Evolutionary conservation across 1,284 basidiomycete species (phyloP).

Genomic region (Boletellus dicymbophilus): DNA sequence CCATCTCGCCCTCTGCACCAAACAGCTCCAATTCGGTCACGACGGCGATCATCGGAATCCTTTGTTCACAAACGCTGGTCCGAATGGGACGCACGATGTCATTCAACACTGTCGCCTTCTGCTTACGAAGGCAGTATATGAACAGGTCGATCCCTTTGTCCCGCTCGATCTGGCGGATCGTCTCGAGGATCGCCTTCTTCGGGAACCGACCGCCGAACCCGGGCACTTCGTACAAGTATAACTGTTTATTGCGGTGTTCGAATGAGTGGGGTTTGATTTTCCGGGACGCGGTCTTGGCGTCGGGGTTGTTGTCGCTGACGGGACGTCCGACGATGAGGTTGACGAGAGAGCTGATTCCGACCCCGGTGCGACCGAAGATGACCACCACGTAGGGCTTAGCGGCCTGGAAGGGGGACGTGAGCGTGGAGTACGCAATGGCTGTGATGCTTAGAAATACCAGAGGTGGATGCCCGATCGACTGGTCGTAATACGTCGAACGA

Average conservation of each 20-base stretch:
- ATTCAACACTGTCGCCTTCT: constrained; percentile 19
- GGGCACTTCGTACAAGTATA: constrained; percentile 23
- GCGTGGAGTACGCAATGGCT: no score
- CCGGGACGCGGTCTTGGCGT: constrained; percentile 2
- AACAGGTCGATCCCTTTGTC: constrained; percentile 20
- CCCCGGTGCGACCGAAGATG: constrained; percentile 27
- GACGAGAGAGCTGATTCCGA: constrained; percentile 27
- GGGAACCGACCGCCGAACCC: constrained; percentile 13
- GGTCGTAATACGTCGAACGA: not conserved
- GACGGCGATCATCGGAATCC: constrained; percentile 27
- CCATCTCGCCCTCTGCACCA: constrained; percentile 19
- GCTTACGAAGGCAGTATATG: constrained; percentile 24
- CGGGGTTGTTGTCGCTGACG: constrained; percentile 13
- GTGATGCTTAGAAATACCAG: not conserved
- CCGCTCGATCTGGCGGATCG: constrained; percentile 16
- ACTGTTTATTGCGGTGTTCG: not conserved
- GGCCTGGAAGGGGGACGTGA: not conserved
- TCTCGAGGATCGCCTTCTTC: constrained; percentile 14
- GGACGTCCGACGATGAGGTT: constrained; percentile 26
- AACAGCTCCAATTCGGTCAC: constrained; percentile 32
- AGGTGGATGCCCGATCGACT: not conserved
- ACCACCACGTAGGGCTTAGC: constrained; percentile 22
- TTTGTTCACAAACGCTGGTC: not conserved
- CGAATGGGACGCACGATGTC: constrained; percentile 11
- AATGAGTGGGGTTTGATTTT: not conserved